These are phyloP conservation scores for Yamadazyma endophytica DNA, from an alignment of 805 yeast species.

Conservation along the genomic window DNA sequence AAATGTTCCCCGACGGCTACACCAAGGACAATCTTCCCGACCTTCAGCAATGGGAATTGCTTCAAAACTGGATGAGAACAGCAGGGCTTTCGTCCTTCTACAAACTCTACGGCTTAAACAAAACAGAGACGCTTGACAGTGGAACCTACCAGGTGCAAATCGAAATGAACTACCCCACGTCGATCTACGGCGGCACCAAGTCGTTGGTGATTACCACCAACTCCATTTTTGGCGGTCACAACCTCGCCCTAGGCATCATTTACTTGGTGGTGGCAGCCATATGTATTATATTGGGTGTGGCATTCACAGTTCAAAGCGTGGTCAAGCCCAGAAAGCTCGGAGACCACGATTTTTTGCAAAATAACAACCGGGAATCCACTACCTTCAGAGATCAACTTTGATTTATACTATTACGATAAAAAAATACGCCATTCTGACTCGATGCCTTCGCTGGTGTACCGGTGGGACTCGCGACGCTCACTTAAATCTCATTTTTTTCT, in stretches of 20 bases:
- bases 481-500: no score
- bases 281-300: constrained; percentile 63
- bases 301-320: constrained; percentile 76
- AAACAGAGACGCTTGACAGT: constrained; percentile 45
- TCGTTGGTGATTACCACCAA: constrained; percentile 77
- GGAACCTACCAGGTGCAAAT: constrained; percentile 73
- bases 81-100: constrained; percentile 89
- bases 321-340: constrained; percentile 83
- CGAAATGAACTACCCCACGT: constrained; percentile 76
- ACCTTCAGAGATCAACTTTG: constrained; percentile 24
- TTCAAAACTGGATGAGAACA: constrained; percentile 98
- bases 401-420: no score
- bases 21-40: constrained; percentile 78
- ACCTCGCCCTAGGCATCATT: constrained; percentile 77
- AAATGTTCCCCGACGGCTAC: constrained; percentile 80
- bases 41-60: constrained; percentile 69
- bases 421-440: no score
- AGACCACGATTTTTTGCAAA: constrained; percentile 60
- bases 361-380: constrained; percentile 15
- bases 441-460: no score
- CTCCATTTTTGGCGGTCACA: constrained; percentile 83
- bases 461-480: no score
- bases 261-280: constrained; percentile 82
- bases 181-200: constrained; percentile 85
- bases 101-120: constrained; percentile 77